A percentile compares a stretch with the other conserved stretches of the same genome.
phyloP scores from a whole-genome alignment of 106 monocot genomes.

The Acorus gramineus region DNA sequence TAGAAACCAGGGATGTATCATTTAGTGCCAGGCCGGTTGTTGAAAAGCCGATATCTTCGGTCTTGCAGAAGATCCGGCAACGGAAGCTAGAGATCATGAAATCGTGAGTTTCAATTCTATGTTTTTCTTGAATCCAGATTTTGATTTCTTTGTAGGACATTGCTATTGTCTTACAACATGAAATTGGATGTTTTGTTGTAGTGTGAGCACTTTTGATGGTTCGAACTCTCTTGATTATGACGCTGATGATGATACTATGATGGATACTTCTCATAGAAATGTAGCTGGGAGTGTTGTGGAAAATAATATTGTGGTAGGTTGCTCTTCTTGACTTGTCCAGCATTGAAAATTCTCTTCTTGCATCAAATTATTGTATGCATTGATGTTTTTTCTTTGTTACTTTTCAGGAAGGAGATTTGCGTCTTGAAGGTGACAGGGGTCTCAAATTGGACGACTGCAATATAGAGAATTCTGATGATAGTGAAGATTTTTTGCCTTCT shows the following conservation, averaged over 20 bases:
- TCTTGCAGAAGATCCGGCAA: slow-evolving; percentile 73
- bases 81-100: slow-evolving; percentile 60
- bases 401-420: slow-evolving; percentile 7
- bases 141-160: neutral
- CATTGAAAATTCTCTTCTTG: neutral
- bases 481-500: neutral
- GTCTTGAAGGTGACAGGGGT: neutral
- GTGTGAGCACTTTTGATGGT: too few relatives aligned
- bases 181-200: too few relatives aligned
- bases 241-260: too few relatives aligned
- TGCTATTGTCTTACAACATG: too few relatives aligned
- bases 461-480: too few relatives aligned
- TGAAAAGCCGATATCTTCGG: slow-evolving; percentile 81
- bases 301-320: too few relatives aligned
- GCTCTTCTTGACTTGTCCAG: slow-evolving; percentile 1
- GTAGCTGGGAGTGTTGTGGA: too few relatives aligned
- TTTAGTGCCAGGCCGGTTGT: slow-evolving; percentile 53
- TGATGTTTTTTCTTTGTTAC: too few relatives aligned
- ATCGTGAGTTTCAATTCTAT: slow-evolving; percentile 23
- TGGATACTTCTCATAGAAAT: too few relatives aligned
- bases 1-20: slow-evolving; percentile 82
- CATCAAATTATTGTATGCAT: neutral
- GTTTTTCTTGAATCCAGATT: neutral
- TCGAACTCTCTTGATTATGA: too few relatives aligned
- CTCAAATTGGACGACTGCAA: neutral